These are phyloP conservation scores for Russula ochroleuca DNA, from an alignment of 768 basidiomycete genomes.

Conservation along the genomic window DNA sequence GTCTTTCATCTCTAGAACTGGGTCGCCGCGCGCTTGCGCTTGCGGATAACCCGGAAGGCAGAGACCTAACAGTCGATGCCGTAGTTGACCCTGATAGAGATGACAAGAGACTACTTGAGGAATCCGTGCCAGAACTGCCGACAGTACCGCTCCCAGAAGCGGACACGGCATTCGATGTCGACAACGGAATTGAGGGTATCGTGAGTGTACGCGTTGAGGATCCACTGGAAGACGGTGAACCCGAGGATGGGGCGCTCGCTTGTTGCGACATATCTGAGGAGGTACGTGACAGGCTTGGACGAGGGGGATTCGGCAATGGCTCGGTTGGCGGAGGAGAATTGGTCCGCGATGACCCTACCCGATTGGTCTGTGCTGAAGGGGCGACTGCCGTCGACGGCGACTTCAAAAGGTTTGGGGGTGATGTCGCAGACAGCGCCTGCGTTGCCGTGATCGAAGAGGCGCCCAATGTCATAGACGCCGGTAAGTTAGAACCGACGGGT, in stretches of 20 bases:
- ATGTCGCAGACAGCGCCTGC: slow-evolving; percentile 7
- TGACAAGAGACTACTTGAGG: slow-evolving; percentile 2
- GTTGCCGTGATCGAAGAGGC: slow-evolving; percentile 15
- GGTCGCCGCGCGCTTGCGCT: slow-evolving; percentile 11
- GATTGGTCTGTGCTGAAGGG: slow-evolving; percentile 5
- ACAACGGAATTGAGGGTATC: slow-evolving; percentile 2
- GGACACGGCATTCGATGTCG: slow-evolving; percentile 5
- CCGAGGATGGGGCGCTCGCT: background rate
- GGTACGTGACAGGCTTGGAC: slow-evolving; percentile 13
- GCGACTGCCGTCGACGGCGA: slow-evolving; percentile 19
- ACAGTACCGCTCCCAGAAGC: slow-evolving; percentile 8
- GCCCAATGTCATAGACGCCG: slow-evolving; percentile 6
- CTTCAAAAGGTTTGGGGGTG: slow-evolving; percentile 23
- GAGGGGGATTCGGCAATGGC: slow-evolving; percentile 13
- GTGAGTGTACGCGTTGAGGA: slow-evolving; percentile 22
- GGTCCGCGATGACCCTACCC: background rate
- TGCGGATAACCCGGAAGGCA: background rate
- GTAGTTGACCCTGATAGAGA: background rate
- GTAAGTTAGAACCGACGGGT: slow-evolving; percentile 6
- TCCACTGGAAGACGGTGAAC: slow-evolving; percentile 23
- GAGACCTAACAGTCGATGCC: slow-evolving; percentile 5
- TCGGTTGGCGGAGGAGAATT: slow-evolving; percentile 12
- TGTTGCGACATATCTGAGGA: slow-evolving; percentile 15
- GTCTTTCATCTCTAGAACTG: slow-evolving; percentile 4
- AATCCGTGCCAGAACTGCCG: background rate